Evolutionary conservation across 257 asterid species (phyloP).

Genomic region (Fraxinus pennsylvanica): DNA sequence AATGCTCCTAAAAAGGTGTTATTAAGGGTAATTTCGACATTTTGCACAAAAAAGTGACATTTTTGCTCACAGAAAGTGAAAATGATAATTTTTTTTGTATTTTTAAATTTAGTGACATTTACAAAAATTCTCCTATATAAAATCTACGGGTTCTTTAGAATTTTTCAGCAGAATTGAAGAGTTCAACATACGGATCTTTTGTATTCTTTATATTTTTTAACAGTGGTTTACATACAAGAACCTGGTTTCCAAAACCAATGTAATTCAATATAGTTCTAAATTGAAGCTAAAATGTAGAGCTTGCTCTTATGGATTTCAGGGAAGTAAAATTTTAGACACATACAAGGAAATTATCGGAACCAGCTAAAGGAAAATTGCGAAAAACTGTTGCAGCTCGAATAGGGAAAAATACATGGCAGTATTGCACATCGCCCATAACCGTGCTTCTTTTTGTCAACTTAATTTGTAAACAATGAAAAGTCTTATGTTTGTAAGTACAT

Average conservation of each 20-base stretch:
- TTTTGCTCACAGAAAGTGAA: no score
- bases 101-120: no score
- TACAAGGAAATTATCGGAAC: slow-evolving; percentile 64
- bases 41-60: no score
- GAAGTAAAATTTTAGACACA: slow-evolving; percentile 63
- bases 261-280: not conserved
- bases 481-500: not conserved
- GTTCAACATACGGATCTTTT: slow-evolving; percentile 6
- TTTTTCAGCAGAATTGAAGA: not conserved
- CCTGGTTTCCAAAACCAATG: slow-evolving; percentile 44
- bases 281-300: not conserved
- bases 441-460: not conserved
- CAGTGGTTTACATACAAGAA: slow-evolving; percentile 88
- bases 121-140: no score
- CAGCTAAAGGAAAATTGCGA: slow-evolving; percentile 36
- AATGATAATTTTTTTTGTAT: no score
- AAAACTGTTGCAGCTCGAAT: not conserved
- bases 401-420: slow-evolving; percentile 3
- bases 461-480: not conserved
- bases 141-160: not conserved
- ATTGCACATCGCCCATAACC: slow-evolving; percentile 10
- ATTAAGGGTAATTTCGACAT: no score
- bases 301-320: slow-evolving; percentile 44
- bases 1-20: no score
- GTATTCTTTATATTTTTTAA: slow-evolving; percentile 17